Evolutionary conservation across 2,329 filamentous ascomycete species (phyloP).

Genomic region (Furcasterigmium furcatum): DNA sequence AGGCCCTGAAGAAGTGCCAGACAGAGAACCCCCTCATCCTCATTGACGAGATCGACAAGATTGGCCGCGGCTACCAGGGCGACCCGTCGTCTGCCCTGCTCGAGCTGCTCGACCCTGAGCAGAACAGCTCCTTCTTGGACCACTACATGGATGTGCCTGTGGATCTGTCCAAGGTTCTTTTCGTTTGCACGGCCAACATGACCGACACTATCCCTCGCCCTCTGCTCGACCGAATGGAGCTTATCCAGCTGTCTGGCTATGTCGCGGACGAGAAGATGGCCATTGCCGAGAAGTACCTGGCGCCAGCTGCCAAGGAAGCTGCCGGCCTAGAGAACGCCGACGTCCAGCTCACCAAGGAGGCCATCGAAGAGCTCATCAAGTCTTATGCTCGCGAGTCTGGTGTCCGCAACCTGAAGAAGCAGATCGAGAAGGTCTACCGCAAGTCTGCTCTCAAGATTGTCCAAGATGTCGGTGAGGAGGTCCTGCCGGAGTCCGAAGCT

Average conservation of each 20-base stretch:
- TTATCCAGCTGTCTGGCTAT: conserved; percentile 94
- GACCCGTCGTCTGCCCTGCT: conserved; percentile 93
- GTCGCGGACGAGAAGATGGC: conserved; percentile 99
- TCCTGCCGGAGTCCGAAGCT: conserved; percentile 74
- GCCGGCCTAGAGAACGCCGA: conserved; percentile 88
- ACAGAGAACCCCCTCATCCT: conserved; percentile 96
- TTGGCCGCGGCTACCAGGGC: conserved; percentile 92
- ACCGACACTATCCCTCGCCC: conserved; percentile 96
- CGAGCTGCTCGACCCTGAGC: conserved; percentile 92
- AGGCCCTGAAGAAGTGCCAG: conserved; percentile 97
- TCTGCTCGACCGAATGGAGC: conserved; percentile 93
- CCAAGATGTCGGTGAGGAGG: conserved; percentile 85
- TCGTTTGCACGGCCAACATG: conserved; percentile 99
- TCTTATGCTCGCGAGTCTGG: conserved; percentile 97
- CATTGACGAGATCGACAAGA: conserved; percentile 98
- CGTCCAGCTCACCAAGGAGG: conserved; percentile 80
- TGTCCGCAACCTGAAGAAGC: conserved; percentile 97
- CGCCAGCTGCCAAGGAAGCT: conserved; percentile 89
- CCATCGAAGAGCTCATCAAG: conserved; percentile 96
- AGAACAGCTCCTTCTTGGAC: conserved; percentile 95
- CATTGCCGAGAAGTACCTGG: conserved; percentile 90
- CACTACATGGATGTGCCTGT: conserved; percentile 99
- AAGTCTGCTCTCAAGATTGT: conserved; percentile 98
- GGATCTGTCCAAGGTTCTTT: conserved; percentile 94
- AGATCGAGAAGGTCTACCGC: conserved; percentile 98